Conservation (phyloP, 768 basidiomycete species). For the Boletellus emodensis region DNA sequence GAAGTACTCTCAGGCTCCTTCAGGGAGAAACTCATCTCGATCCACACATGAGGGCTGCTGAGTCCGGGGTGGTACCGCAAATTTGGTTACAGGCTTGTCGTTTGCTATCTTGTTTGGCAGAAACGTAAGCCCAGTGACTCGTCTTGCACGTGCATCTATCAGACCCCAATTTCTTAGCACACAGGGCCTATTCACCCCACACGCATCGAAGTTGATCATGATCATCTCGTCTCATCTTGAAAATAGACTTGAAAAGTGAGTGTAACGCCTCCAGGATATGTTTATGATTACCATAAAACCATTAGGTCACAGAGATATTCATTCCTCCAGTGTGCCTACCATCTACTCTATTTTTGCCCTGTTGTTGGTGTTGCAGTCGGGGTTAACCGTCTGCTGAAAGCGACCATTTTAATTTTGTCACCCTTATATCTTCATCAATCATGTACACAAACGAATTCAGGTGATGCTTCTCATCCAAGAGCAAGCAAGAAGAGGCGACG, state of each 20-base stretch:
- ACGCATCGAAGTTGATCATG: conserved; percentile 49
- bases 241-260: conserved; percentile 47
- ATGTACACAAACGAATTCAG: conserved; percentile 26
- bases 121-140: conserved; percentile 38
- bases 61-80: conserved; percentile 41
- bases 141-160: background rate
- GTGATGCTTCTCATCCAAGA: conserved; percentile 31
- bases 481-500: conserved; percentile 67
- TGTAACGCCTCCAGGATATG: background rate
- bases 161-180: conserved; percentile 37
- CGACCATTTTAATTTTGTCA: conserved; percentile 47
- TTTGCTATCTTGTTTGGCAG: conserved; percentile 45
- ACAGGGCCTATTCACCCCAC: conserved; percentile 51
- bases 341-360: conserved; percentile 42
- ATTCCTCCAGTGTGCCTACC: conserved; percentile 44
- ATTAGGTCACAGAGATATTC: conserved; percentile 36
- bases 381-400: conserved; percentile 51
- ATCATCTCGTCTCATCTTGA: conserved; percentile 61
- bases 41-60: conserved; percentile 47
- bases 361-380: conserved; percentile 46
- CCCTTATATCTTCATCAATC: conserved; percentile 42
- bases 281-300: conserved; percentile 2
- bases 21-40: conserved; percentile 53
- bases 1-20: conserved; percentile 3
- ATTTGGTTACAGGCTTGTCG: conserved; percentile 53